A percentile compares a stretch with the other conserved stretches of the same genome.
These are phyloP conservation scores for Calocybe gambosa DNA, from an alignment of 1,284 basidiomycete species.

Conservation along the genomic window DNA sequence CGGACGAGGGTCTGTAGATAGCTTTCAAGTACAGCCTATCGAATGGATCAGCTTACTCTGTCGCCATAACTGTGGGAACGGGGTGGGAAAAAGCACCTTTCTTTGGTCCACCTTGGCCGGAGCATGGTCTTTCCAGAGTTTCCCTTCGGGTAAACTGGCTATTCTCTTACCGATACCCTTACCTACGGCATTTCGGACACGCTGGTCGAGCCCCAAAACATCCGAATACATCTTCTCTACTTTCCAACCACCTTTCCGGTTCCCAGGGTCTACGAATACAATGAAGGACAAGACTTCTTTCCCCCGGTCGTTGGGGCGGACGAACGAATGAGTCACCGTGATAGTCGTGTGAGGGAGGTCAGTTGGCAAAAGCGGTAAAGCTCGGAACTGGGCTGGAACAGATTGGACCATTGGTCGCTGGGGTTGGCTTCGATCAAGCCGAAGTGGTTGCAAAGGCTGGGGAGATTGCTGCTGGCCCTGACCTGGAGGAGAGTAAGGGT, in stretches of 20 bases:
- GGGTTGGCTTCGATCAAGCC: slow-evolving; percentile 18
- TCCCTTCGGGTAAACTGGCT: slow-evolving; percentile 80
- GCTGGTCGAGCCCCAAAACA: slow-evolving; percentile 77
- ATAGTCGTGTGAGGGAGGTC: slow-evolving; percentile 65
- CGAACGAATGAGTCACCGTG: slow-evolving; percentile 66
- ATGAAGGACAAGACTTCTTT: slow-evolving; percentile 85
- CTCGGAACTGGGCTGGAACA: slow-evolving; percentile 44
- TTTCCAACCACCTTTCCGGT: slow-evolving; percentile 74
- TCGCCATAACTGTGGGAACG: no score
- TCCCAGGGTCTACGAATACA: slow-evolving; percentile 60
- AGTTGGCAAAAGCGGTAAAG: slow-evolving; percentile 59
- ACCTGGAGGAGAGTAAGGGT: slow-evolving; percentile 18
- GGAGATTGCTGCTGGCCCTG: slow-evolving; percentile 18
- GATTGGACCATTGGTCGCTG: slow-evolving; percentile 15
- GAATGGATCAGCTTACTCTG: no score
- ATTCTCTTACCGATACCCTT: slow-evolving; percentile 75
- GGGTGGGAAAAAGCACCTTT: no score
- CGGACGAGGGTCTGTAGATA: slow-evolving; percentile 86
- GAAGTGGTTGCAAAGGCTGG: slow-evolving; percentile 17
- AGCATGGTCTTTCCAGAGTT: slow-evolving; percentile 94
- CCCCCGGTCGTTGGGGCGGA: slow-evolving; percentile 79
- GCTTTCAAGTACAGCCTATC: slow-evolving; percentile 72
- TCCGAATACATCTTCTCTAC: slow-evolving; percentile 94
- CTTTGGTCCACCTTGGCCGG: slow-evolving; percentile 94
- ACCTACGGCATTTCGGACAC: slow-evolving; percentile 59